Conservation (phyloP, 768 basidiomycete genomes). For the Hypsizygus marmoreus region DNA sequence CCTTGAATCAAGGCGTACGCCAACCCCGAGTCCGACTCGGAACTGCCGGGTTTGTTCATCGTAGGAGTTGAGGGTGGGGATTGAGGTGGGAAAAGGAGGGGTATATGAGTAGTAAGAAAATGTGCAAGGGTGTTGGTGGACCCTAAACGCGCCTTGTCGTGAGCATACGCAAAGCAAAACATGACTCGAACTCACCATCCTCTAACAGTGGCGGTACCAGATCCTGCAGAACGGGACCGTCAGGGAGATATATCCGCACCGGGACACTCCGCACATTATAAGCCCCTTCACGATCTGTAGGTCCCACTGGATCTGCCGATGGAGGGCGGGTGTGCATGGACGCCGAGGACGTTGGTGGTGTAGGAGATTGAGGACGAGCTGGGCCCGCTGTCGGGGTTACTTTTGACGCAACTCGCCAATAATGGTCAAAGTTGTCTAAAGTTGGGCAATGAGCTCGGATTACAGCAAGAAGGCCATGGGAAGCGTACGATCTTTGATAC, state of each 20-base stretch:
- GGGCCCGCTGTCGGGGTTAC: conserved; percentile 81
- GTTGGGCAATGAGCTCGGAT: too few relatives aligned
- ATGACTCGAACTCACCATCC: conserved; percentile 57
- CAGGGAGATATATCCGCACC: conserved; percentile 84
- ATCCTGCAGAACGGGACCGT: conserved; percentile 90
- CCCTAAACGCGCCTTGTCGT: conserved; percentile 50
- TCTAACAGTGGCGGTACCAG: conserved; percentile 77
- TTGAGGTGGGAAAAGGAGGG: conserved; percentile 72
- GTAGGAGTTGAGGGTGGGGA: conserved; percentile 46
- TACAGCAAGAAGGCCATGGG: not conserved
- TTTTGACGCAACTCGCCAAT: conserved; percentile 92
- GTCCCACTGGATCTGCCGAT: conserved; percentile 58
- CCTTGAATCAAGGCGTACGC: conserved; percentile 88
- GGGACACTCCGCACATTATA: conserved; percentile 89
- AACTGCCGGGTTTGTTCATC: conserved; percentile 38
- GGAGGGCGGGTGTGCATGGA: conserved; percentile 66
- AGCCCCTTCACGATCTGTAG: conserved; percentile 75
- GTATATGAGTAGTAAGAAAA: conserved; percentile 72
- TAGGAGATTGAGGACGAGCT: conserved; percentile 58
- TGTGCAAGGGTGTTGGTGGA: conserved; percentile 68
- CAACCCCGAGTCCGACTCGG: conserved; percentile 45
- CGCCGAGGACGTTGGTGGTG: conserved; percentile 53
- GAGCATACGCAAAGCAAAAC: not conserved
- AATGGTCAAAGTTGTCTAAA: conserved; percentile 93
- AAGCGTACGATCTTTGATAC: conserved; percentile 86